These are phyloP conservation scores for Trichophyton equinum DNA, from an alignment of 2,329 filamentous ascomycete species.

Conservation along the genomic window DNA sequence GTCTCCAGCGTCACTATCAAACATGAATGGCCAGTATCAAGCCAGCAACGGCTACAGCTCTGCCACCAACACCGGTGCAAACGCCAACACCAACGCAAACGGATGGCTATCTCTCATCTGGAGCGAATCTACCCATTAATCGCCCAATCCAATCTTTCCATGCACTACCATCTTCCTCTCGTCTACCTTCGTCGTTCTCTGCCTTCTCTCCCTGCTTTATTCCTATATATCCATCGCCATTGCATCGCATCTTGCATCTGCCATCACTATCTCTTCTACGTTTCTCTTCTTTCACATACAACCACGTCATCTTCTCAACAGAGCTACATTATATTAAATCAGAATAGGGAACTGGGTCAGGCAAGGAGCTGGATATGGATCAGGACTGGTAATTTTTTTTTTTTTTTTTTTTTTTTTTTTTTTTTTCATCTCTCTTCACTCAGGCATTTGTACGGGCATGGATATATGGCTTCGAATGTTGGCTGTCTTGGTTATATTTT, in stretches of 20 bases:
- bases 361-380: neutral
- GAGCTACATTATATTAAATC: neutral
- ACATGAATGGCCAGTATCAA: neutral
- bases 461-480: neutral
- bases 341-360: neutral
- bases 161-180: neutral
- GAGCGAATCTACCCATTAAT: slow-evolving; percentile 1
- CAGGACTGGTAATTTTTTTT: no score
- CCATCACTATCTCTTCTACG: neutral
- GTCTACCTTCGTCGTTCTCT: neutral
- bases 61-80: neutral
- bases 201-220: neutral
- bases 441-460: neutral
- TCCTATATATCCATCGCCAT: neutral
- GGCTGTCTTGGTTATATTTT: neutral
- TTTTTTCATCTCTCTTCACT: no score
- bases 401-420: no score
- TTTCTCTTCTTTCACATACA: neutral
- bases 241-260: neutral
- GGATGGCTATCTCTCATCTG: slow-evolving; percentile 6
- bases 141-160: neutral
- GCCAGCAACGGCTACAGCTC: neutral
- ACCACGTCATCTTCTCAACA: neutral
- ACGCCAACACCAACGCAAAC: neutral
- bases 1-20: neutral